A percentile compares a stretch with the other conserved stretches of the same genome.
phyloP scores from a whole-genome alignment of 2,329 filamentous ascomycete genomes.

The Diaporthe ilicicola region DNA sequence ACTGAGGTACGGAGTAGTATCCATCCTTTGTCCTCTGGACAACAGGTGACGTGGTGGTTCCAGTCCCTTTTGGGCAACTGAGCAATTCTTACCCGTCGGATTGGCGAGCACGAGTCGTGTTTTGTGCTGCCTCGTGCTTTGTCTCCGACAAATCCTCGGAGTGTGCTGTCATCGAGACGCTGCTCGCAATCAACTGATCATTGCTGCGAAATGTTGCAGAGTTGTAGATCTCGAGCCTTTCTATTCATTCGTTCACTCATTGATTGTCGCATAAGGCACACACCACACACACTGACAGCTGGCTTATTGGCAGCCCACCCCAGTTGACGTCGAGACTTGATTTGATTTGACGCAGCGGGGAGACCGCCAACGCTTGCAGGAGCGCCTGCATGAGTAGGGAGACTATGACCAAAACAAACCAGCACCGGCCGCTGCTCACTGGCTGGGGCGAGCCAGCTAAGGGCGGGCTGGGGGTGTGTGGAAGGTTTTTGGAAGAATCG shows the following conservation, averaged over 20 bases:
- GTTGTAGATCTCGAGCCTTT: not conserved
- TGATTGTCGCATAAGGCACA: too few species aligned
- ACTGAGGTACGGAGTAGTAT: too few species aligned
- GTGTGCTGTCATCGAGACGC: not conserved
- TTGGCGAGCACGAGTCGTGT: constrained; percentile 2
- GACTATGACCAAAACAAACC: not conserved
- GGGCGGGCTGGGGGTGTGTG: not conserved
- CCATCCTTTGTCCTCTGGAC: not conserved
- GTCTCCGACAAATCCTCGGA: not conserved
- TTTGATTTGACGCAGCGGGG: constrained; percentile 1
- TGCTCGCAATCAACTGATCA: not conserved
- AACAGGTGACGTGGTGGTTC: constrained; percentile 10
- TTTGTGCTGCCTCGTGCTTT: not conserved
- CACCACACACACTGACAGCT: not conserved
- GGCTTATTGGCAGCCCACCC: not conserved
- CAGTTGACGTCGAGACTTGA: too few species aligned
- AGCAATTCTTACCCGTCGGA: constrained; percentile 5
- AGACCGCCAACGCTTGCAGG: constrained; percentile 13
- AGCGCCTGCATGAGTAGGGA: constrained; percentile 12
- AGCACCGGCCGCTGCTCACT: not conserved
- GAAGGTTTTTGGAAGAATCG: constrained; percentile 24
- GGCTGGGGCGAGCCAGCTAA: not conserved
- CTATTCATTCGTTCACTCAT: not conserved
- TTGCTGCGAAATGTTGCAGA: not conserved
- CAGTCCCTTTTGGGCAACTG: not conserved